Evolutionary conservation across 805 yeast species (phyloP).

Genomic region (Peterozyma toletana): DNA sequence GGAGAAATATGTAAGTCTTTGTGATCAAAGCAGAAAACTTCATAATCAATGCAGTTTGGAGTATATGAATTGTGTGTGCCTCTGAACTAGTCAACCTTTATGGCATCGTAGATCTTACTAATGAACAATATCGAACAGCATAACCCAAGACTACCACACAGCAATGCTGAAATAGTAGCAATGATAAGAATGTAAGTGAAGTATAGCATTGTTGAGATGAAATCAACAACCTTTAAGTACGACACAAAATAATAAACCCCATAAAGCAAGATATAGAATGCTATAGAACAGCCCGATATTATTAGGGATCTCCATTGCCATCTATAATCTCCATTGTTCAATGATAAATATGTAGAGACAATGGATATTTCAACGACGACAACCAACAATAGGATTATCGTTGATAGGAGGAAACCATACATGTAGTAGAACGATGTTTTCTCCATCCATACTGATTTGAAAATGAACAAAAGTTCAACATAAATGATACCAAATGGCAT

Average conservation of each 20-base stretch:
- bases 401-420: constrained; percentile 69
- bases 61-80: no score
- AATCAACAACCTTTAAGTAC: constrained; percentile 54
- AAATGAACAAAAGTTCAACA: constrained; percentile 66
- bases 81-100: constrained; percentile 39
- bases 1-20: no score
- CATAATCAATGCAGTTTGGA: no score
- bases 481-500: constrained; percentile 78
- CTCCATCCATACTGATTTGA: constrained; percentile 74
- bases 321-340: constrained; percentile 38
- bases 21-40: no score
- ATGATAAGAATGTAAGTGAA: constrained; percentile 66
- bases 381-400: constrained; percentile 49
- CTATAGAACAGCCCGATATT: constrained; percentile 61
- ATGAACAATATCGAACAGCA: constrained; percentile 62
- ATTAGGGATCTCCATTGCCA: constrained; percentile 86
- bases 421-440: constrained; percentile 71
- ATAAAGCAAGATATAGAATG: constrained; percentile 62
- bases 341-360: constrained; percentile 57
- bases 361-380: constrained; percentile 68
- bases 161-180: constrained; percentile 54
- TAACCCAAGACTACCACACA: constrained; percentile 72
- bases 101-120: constrained; percentile 49
- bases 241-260: constrained; percentile 58
- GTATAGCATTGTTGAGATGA: constrained; percentile 61